Base-by-base conservation (phyloP, 257 asterid species). In the Catharanthus roseus region DNA sequence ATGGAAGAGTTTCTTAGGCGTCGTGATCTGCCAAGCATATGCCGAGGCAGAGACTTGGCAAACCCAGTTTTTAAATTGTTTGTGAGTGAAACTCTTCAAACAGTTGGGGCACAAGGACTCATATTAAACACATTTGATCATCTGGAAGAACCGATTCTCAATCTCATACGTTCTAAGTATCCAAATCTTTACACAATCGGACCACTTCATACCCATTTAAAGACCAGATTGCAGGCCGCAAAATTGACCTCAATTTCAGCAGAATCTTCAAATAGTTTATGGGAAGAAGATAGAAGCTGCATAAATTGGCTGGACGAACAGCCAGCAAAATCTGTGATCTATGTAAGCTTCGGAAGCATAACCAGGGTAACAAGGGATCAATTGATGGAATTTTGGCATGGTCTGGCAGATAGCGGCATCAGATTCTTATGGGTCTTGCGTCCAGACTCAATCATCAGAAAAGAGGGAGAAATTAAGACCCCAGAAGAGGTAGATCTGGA, bases 91-190 rank as follows among this genome's bases (percentile, higher is more conserved):
- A 31, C 82, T 11, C 57, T 18, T 36, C 84, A 74, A 57, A 78
- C 75, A 24, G 60, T 86, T 3, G 78, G 86, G 65, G 90, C 89
- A 12, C 13, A 56, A 18, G 96, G 95, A 26, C 82, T 90, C 45
- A 90, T 90, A 71, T 72, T 90, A 8, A 85, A 90, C 90, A 84
- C 93, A 36, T 88, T 88, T 58, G 93, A 90, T 72, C 87, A 86
- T 28, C 83, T 90, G 6, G 95, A 88, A 74, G 89, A 81, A 0
- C 90, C 90, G 4, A 74, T 84, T 16, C 81, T 90, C 2, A 68
- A 83, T 13, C 74, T 78, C 9, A 65, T 88, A 65, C 85, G 83
- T 5, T 74, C 34, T 0, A 69, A 71, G 9, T 86, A 90, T 66
- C 95, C 90, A 15, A 90, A 88, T 38, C 72, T 86, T 5, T 90